Conservation (phyloP, 78 protist genomes). For the Capsaspora owczarzaki region DNA sequence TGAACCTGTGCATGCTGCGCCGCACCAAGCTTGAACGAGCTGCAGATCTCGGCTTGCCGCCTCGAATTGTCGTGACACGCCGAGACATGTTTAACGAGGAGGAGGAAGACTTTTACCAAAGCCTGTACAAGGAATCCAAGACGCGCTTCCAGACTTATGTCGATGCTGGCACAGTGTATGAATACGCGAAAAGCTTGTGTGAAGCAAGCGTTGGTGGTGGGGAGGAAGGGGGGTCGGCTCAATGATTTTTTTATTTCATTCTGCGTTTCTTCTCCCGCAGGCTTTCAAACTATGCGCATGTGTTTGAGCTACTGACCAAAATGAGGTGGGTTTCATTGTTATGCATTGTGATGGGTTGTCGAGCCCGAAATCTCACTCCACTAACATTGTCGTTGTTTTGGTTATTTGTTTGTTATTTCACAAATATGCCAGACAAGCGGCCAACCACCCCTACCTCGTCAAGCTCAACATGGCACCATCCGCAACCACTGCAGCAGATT, state of each 20-base stretch:
- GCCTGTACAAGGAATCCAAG: conserved; percentile 24
- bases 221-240: too few relatives aligned
- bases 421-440: conserved; percentile 36
- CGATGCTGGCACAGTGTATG: neutral
- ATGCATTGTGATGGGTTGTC: neutral
- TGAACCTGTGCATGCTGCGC: conserved; percentile 37
- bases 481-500: neutral
- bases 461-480: neutral
- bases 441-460: conserved; percentile 48
- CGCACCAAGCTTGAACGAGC: conserved; percentile 46
- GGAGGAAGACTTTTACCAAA: conserved; percentile 53
- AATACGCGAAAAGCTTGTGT: too few relatives aligned
- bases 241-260: too few relatives aligned
- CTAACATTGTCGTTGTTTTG: too few relatives aligned
- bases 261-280: neutral
- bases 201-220: too few relatives aligned
- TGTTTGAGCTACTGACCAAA: conserved; percentile 50
- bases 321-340: conserved; percentile 7
- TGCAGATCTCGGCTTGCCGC: conserved; percentile 32
- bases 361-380: too few relatives aligned
- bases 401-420: too few relatives aligned
- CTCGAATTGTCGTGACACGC: conserved; percentile 10
- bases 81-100: conserved; percentile 18
- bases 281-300: conserved; percentile 58
- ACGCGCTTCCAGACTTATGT: conserved; percentile 22